Percentiles rank a stretch among this genome's conserved stretches.
phyloP scores from a whole-genome alignment of 2,329 filamentous ascomycete species.

The Neopestalotiopsis sp. region DNA sequence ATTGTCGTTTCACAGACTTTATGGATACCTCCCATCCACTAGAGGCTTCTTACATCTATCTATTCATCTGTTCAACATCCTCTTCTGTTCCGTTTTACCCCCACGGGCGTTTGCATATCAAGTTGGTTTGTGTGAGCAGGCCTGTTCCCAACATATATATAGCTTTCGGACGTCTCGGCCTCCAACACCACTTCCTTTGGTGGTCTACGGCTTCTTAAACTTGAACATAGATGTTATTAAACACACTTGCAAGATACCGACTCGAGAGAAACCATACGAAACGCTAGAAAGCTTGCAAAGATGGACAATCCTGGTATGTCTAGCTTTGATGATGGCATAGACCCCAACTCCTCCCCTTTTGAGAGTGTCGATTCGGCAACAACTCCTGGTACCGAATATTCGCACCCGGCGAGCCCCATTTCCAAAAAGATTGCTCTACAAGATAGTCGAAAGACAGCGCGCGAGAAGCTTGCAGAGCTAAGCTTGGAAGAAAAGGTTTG shows the following conservation, averaged over 20 bases:
- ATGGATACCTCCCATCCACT: neutral
- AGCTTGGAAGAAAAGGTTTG: slow-evolving; percentile 63
- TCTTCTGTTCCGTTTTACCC: neutral
- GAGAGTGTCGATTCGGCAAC: slow-evolving; percentile 45
- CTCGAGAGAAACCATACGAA: neutral
- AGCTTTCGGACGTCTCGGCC: neutral
- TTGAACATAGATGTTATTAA: neutral
- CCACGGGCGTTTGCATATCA: neutral
- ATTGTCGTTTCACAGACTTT: neutral
- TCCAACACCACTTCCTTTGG: neutral
- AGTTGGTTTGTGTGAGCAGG: neutral
- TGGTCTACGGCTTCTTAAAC: neutral
- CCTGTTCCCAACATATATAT: neutral
- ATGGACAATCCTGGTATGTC: slow-evolving; percentile 36
- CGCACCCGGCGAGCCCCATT: slow-evolving; percentile 49
- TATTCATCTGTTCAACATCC: neutral
- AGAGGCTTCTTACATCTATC: neutral
- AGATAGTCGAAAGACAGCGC: slow-evolving; percentile 47
- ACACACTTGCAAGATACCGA: neutral
- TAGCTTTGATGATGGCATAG: slow-evolving; percentile 36
- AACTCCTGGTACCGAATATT: slow-evolving; percentile 58
- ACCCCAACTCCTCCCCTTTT: slow-evolving; percentile 41
- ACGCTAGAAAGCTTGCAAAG: slow-evolving; percentile 11
- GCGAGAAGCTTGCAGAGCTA: slow-evolving; percentile 56
- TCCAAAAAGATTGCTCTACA: slow-evolving; percentile 41